These are phyloP conservation scores for Rhazya stricta DNA, from an alignment of 257 asterid genomes.

Conservation along the genomic window DNA sequence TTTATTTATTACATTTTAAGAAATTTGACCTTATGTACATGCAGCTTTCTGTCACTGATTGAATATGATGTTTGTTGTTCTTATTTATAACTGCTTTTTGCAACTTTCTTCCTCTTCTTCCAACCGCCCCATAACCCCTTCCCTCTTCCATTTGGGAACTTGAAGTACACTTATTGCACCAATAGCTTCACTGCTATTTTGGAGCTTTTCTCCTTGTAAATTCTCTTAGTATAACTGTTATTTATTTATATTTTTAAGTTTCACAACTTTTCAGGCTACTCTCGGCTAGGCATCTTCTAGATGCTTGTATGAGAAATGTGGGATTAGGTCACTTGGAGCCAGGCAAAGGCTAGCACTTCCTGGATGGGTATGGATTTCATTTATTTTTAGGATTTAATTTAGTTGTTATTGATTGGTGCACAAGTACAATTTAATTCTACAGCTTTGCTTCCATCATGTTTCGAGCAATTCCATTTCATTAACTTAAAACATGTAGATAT, in stretches of 20 bases:
- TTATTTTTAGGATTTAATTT: not conserved
- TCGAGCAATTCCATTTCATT: not conserved
- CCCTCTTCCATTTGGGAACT: not conserved
- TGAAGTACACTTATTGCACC: not conserved
- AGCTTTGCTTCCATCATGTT: not conserved
- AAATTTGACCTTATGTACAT: not conserved
- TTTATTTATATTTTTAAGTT: not conserved
- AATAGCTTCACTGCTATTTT: not conserved
- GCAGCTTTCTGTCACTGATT: not conserved
- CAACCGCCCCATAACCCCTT: not conserved
- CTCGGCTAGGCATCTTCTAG: conserved; percentile 85
- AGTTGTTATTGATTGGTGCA: not conserved
- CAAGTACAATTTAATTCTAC: not conserved
- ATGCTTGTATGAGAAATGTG: conserved; percentile 57
- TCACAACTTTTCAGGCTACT: conserved; percentile 48
- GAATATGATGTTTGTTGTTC: not conserved
- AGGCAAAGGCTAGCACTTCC: conserved; percentile 66
- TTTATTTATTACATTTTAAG: not conserved
- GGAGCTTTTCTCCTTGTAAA: not conserved
- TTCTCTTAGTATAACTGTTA: not conserved
- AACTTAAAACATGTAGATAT: not conserved
- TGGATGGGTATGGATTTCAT: conserved; percentile 54
- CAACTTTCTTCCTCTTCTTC: not conserved
- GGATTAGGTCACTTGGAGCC: conserved; percentile 80
- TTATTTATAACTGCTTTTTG: not conserved